phyloP scores from a whole-genome alignment of 225 moss, liverwort and hornwort genomes.

The Pseudisothecium myosuroides region DNA sequence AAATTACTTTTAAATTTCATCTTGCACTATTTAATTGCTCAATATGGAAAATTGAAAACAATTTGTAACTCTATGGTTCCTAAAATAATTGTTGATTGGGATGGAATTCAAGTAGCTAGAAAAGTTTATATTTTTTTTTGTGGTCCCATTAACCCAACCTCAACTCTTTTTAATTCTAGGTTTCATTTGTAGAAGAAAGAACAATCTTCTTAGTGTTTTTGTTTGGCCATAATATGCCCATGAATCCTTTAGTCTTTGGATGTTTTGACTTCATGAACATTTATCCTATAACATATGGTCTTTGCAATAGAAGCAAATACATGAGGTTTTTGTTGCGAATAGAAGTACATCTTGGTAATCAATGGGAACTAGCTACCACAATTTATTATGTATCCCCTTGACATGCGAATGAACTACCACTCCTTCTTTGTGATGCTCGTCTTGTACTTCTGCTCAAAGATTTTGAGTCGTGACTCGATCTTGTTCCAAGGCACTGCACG shows the following conservation, averaged over 20 bases:
- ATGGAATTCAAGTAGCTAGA: neutral
- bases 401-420: too few relatives aligned
- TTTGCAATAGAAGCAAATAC: accelerated
- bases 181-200: neutral
- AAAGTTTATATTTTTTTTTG: neutral
- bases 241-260: neutral
- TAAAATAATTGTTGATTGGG: neutral
- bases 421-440: too few relatives aligned
- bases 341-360: neutral
- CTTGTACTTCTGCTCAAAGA: too few relatives aligned
- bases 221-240: neutral
- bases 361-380: accelerated
- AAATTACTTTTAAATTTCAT: neutral
- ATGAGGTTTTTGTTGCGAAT: neutral
- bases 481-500: too few relatives aligned
- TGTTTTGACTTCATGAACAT: too few relatives aligned
- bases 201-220: neutral
- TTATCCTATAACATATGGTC: neutral
- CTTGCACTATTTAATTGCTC: neutral
- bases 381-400: too few relatives aligned
- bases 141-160: neutral
- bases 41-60: neutral
- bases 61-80: neutral
- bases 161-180: neutral
- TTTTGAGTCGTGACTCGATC: too few relatives aligned